Conservation (phyloP, 768 basidiomycete genomes). For the Suillus subaureus region DNA sequence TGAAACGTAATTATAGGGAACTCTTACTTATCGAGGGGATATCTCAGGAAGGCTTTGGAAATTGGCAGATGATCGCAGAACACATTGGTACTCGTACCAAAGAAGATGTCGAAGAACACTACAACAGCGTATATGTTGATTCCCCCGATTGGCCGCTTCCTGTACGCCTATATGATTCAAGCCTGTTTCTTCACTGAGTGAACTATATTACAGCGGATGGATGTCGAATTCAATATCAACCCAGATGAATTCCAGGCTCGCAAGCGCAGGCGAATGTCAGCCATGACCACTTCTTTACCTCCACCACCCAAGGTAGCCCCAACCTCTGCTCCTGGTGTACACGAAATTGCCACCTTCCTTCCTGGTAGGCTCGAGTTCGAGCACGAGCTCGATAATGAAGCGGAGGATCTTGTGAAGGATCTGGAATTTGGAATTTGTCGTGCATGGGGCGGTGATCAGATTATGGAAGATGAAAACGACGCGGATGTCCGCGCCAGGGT, state of each 20-base stretch:
- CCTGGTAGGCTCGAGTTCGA: slow-evolving; percentile 98
- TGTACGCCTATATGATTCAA: slow-evolving; percentile 45
- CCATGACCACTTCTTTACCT: slow-evolving; percentile 62
- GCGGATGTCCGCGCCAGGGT: no score
- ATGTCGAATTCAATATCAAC: slow-evolving; percentile 69
- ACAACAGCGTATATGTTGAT: slow-evolving; percentile 71
- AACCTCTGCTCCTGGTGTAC: slow-evolving; percentile 87
- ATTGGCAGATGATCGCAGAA: no score
- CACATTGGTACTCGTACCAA: no score
- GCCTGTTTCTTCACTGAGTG: slow-evolving; percentile 16
- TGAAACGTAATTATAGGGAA: no score
- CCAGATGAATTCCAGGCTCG: slow-evolving; percentile 83
- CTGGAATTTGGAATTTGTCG: slow-evolving; percentile 90
- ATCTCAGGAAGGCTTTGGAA: no score
- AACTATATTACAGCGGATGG: slow-evolving; percentile 36
- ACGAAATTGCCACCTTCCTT: slow-evolving; percentile 91
- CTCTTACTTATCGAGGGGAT: no score
- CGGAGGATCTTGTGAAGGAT: slow-evolving; percentile 93
- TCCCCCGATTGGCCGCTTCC: slow-evolving; percentile 82
- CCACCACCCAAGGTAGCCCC: slow-evolving; percentile 73
- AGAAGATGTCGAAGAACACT: no score
- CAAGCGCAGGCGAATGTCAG: slow-evolving; percentile 87
- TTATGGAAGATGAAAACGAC: no score
- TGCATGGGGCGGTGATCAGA: slow-evolving; percentile 82
- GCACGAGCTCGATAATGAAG: slow-evolving; percentile 96